Conservation (phyloP, 2,329 filamentous ascomycete species). For the Rutstroemia sp. region DNA sequence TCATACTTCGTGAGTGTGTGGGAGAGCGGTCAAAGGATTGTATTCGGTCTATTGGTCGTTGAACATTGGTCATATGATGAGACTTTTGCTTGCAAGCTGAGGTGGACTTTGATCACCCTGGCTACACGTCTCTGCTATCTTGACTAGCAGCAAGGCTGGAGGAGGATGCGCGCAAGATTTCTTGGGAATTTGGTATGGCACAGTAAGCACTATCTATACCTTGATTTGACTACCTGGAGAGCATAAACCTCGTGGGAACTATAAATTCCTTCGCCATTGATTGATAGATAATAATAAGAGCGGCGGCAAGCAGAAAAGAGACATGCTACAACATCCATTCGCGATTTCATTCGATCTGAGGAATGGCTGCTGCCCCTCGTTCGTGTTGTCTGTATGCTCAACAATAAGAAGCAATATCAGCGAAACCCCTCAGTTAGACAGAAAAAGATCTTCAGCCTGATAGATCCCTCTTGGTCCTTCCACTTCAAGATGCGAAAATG, state of each 20-base stretch:
- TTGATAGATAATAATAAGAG: background rate
- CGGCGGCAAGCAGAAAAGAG: background rate
- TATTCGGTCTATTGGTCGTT: background rate
- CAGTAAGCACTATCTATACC: constrained; percentile 8
- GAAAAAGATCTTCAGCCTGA: background rate
- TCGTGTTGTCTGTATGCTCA: background rate
- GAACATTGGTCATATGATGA: constrained; percentile 7
- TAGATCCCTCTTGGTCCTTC: background rate
- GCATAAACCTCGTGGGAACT: background rate
- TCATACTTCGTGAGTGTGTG: background rate
- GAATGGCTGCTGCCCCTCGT: no score
- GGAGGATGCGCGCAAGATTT: background rate
- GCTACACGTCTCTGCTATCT: background rate
- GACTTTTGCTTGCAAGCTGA: constrained; percentile 4
- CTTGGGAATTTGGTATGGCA: background rate
- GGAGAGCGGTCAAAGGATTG: background rate
- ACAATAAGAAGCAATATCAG: background rate
- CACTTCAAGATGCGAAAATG: background rate
- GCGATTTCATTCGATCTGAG: background rate
- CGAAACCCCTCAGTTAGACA: background rate
- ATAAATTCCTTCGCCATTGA: background rate
- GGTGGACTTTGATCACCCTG: background rate
- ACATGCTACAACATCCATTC: background rate
- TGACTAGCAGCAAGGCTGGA: background rate
- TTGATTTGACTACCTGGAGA: background rate